Percentiles rank a stretch among this genome's conserved stretches.
Evolutionary conservation across 257 asterid genomes (phyloP).

Genomic region (Thymus mandschuricus): DNA sequence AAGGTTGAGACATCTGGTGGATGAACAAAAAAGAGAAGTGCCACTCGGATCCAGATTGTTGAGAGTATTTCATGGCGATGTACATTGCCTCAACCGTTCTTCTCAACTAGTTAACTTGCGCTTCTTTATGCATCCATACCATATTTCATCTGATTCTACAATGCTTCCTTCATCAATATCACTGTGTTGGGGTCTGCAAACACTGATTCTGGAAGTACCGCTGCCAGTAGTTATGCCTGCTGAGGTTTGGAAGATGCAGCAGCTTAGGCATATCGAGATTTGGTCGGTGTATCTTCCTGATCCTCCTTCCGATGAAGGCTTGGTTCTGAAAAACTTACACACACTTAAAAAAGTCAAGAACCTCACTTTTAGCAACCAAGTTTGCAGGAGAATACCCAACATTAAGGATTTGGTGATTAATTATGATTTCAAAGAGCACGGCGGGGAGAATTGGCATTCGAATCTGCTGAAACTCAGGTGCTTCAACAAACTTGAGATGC

Average conservation of each 20-base stretch:
- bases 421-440: not conserved
- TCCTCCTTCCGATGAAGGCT: not conserved
- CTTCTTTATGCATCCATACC: not conserved
- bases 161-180: constrained; percentile 25
- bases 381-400: constrained; percentile 25
- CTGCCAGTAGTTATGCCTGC: not conserved
- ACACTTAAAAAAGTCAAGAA: not conserved
- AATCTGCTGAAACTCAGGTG: not conserved
- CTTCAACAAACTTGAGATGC: not conserved
- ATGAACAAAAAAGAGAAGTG: not conserved
- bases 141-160: too few species aligned
- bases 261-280: constrained; percentile 23
- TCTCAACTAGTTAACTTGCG: constrained; percentile 5
- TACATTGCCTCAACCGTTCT: not conserved
- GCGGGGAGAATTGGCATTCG: not conserved
- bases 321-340: constrained; percentile 3
- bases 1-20: not conserved
- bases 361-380: constrained; percentile 1
- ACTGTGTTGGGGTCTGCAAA: constrained; percentile 24
- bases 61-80: not conserved
- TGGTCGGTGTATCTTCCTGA: not conserved
- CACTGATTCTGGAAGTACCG: not conserved
- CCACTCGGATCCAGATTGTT: not conserved
- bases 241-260: constrained; percentile 31
- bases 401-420: not conserved